Percentiles rank a stretch among this genome's conserved stretches.
Evolutionary conservation across 352 stramenopile genomes (phyloP).

Genomic region (Globisporangium ultimum): DNA sequence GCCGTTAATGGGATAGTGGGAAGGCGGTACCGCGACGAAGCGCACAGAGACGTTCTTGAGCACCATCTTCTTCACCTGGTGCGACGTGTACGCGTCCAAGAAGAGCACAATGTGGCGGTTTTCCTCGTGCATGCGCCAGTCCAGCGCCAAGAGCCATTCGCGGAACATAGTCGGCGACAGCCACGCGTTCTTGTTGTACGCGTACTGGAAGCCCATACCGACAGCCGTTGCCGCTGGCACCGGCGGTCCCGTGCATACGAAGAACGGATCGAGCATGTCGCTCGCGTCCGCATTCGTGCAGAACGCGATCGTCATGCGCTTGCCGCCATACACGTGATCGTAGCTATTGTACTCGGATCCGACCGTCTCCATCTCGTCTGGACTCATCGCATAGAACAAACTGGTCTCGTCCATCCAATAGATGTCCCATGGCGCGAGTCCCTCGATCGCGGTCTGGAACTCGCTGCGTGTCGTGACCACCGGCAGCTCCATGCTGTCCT

Average conservation of each 20-base stretch:
- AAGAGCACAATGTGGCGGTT: conserved; percentile 71
- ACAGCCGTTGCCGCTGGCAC: conserved; percentile 7
- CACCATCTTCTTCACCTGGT: conserved; percentile 51
- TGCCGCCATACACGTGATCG: conserved; percentile 1
- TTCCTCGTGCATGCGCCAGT: conserved; percentile 75
- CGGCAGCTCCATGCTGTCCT: conserved; percentile 25
- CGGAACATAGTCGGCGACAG: conserved; percentile 72
- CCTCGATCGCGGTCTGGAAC: conserved; percentile 40
- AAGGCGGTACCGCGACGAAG: conserved; percentile 23
- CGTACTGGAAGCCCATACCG: conserved; percentile 44
- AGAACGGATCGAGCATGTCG: conserved; percentile 67
- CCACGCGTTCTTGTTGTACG: conserved; percentile 69
- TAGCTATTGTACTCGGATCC: not conserved
- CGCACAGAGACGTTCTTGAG: conserved; percentile 68
- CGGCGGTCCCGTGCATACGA: conserved; percentile 44
- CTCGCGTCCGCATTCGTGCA: conserved; percentile 67
- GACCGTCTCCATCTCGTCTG: conserved; percentile 21
- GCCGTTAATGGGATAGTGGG: conserved; percentile 2
- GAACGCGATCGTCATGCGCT: conserved; percentile 56
- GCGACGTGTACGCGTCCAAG: conserved; percentile 50
- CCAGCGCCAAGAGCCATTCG: conserved; percentile 71
- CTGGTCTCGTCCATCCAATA: conserved; percentile 78
- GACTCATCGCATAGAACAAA: conserved; percentile 44
- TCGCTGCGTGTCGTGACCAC: conserved; percentile 46
- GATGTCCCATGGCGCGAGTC: conserved; percentile 49